A percentile compares a stretch with the other conserved stretches of the same genome.
phyloP scores from a whole-genome alignment of 768 basidiomycete species.

The Termitomyces sp. region DNA sequence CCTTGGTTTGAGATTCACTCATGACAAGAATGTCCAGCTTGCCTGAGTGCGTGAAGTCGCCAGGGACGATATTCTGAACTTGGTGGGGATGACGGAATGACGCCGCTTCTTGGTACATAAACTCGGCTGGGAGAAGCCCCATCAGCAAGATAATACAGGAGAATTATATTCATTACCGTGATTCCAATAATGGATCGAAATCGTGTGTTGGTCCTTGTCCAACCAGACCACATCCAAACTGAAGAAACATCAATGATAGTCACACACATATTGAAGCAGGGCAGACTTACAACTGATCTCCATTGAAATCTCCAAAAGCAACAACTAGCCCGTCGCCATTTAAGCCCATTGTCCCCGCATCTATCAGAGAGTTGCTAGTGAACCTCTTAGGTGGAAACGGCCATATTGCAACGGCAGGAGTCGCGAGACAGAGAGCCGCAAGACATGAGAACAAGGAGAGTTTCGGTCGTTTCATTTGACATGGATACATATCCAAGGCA shows the following conservation, averaged over 20 bases:
- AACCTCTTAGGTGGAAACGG: conserved; percentile 88
- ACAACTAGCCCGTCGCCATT: conserved; percentile 68
- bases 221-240: conserved; percentile 84
- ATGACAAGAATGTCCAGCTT: conserved; percentile 88
- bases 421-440: conserved; percentile 1
- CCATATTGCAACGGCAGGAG: conserved; percentile 43
- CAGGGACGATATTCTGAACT: conserved; percentile 83
- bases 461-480: conserved; percentile 8
- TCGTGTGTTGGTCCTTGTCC: conserved; percentile 66
- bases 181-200: conserved; percentile 81
- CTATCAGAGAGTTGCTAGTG: conserved; percentile 73
- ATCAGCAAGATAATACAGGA: background rate
- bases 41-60: conserved; percentile 92
- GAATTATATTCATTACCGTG: conserved; percentile 51
- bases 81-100: conserved; percentile 52
- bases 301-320: conserved; percentile 94
- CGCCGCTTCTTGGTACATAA: conserved; percentile 46
- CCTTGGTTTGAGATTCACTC: conserved; percentile 50
- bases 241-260: conserved; percentile 4
- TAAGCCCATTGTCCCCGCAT: conserved; percentile 79
- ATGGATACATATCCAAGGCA: conserved; percentile 11
- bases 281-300: conserved; percentile 83
- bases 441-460: background rate
- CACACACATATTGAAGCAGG: background rate
- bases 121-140: conserved; percentile 42